Conservation (phyloP, 495 filamentous ascomycete species). For the Lentithecium fluviatile region DNA sequence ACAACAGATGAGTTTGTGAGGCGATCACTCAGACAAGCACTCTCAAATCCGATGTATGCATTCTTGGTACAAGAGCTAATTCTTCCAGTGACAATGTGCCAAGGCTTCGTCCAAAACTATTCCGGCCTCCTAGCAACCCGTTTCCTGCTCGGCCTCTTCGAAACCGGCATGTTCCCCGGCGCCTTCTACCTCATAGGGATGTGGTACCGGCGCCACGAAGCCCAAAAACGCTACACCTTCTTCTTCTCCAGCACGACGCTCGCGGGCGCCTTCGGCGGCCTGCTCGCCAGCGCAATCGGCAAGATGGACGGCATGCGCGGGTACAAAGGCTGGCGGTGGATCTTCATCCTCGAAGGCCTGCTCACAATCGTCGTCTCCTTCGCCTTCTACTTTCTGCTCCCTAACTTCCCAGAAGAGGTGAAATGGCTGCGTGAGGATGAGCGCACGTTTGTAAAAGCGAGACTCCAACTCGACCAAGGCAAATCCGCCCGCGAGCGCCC, state of each 20-base stretch:
- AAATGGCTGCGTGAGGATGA: conserved; percentile 75
- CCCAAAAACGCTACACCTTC: conserved; percentile 84
- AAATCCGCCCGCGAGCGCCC: conserved; percentile 58
- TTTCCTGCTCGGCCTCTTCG: conserved; percentile 85
- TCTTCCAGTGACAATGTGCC: conserved; percentile 60
- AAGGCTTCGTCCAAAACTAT: conserved; percentile 79
- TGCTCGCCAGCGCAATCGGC: conserved; percentile 61
- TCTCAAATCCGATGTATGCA: too few species aligned
- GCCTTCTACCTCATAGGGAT: conserved; percentile 54
- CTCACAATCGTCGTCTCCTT: conserved; percentile 72
- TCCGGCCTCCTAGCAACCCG: conserved; percentile 71
- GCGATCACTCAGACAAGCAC: too few species aligned
- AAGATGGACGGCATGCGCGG: conserved; percentile 70
- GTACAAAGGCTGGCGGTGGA: conserved; percentile 86
- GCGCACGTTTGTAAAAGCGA: conserved; percentile 66
- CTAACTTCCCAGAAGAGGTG: conserved; percentile 69
- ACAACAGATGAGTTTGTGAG: too few species aligned
- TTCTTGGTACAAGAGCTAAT: not conserved
- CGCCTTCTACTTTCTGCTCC: conserved; percentile 74
- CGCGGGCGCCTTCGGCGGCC: conserved; percentile 47
- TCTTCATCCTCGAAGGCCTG: conserved; percentile 67
- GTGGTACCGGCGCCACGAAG: conserved; percentile 88
- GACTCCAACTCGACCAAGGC: conserved; percentile 77
- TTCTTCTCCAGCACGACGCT: conserved; percentile 79
- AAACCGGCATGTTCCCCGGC: conserved; percentile 86